These are phyloP conservation scores for Candida nonsorbophila DNA, from an alignment of 805 yeast genomes.

Conservation along the genomic window DNA sequence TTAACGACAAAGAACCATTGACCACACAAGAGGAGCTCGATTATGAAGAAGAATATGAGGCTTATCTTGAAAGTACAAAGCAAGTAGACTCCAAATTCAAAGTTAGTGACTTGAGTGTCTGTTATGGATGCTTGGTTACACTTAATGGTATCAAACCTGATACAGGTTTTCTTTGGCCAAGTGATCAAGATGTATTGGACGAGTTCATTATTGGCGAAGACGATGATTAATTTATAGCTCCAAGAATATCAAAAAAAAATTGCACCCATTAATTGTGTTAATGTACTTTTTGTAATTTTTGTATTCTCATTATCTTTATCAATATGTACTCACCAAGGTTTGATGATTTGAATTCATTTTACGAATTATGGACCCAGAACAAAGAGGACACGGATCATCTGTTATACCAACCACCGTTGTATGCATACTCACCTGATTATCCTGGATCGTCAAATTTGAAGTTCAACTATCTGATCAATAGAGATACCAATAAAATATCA, in stretches of 20 bases:
- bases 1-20: conserved; percentile 47
- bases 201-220: conserved; percentile 38
- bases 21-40: conserved; percentile 32
- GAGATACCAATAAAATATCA: conserved; percentile 3
- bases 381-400: conserved; percentile 8
- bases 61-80: conserved; percentile 1
- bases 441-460: conserved; percentile 17
- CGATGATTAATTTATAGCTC: neutral
- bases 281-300: neutral
- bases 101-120: conserved; percentile 31
- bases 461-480: conserved; percentile 2
- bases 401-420: conserved; percentile 46
- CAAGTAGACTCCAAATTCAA: conserved; percentile 2
- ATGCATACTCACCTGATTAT: conserved; percentile 48
- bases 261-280: neutral
- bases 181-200: conserved; percentile 30
- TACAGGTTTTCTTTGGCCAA: conserved; percentile 34
- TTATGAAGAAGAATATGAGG: conserved; percentile 11
- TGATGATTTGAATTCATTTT: conserved; percentile 5
- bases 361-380: conserved; percentile 12
- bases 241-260: neutral
- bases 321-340: conserved; percentile 11
- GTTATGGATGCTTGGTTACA: conserved; percentile 75
- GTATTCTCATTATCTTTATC: neutral
- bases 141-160: conserved; percentile 35